Evolutionary conservation across 2,329 filamentous ascomycete species (phyloP).

Genomic region (Dendrostoma leiphaemia): DNA sequence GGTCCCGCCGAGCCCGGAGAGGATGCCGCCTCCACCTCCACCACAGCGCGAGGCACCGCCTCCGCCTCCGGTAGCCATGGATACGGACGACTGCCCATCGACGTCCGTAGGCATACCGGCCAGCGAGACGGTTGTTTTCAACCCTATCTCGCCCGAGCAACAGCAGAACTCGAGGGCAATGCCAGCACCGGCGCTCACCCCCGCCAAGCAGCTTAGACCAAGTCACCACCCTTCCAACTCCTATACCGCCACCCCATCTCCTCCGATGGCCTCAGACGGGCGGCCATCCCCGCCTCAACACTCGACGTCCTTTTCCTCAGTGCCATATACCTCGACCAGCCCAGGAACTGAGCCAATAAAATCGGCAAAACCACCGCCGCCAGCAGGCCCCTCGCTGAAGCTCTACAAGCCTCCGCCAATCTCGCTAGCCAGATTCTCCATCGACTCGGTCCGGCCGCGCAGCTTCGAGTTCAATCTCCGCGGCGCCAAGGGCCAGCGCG

Average conservation of each 20-base stretch:
- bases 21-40: slow-evolving; percentile 13
- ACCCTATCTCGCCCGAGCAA: neutral
- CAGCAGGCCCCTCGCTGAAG: slow-evolving; percentile 4
- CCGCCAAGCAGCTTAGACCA: slow-evolving; percentile 10
- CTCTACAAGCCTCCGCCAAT: slow-evolving; percentile 11
- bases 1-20: slow-evolving; percentile 16
- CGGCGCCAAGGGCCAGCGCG: too few species aligned
- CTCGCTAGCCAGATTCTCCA: slow-evolving; percentile 13
- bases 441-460: slow-evolving; percentile 5
- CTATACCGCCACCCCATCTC: neutral
- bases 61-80: slow-evolving; percentile 16
- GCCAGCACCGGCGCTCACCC: slow-evolving; percentile 3
- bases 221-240: neutral
- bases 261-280: neutral
- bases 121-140: slow-evolving; percentile 1
- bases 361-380: neutral
- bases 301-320: slow-evolving; percentile 7
- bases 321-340: slow-evolving; percentile 4
- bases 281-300: neutral
- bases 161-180: slow-evolving; percentile 2
- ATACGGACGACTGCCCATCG: neutral
- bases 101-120: neutral
- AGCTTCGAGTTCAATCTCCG: slow-evolving; percentile 6
- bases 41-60: slow-evolving; percentile 21
- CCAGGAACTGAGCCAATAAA: neutral